These are phyloP conservation scores for Pythium aristosporum DNA, from an alignment of 352 stramenopile species.

Conservation along the genomic window DNA sequence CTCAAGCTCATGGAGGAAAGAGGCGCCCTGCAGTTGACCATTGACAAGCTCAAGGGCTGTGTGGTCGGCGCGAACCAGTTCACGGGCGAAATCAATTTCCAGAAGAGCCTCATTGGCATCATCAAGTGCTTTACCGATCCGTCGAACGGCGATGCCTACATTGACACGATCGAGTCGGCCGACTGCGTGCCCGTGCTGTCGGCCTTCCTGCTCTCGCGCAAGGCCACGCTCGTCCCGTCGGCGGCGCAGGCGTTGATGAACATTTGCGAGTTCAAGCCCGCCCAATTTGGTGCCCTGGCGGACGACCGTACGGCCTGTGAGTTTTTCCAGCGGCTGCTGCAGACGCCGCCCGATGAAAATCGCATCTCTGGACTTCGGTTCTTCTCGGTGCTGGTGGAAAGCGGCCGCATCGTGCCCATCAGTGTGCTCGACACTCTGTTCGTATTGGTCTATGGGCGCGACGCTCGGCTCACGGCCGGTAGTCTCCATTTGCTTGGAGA, in stretches of 20 bases:
- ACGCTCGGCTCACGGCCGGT: slow-evolving; percentile 42
- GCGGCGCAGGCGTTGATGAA: slow-evolving; percentile 79
- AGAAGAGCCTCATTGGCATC: slow-evolving; percentile 74
- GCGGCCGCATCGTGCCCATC: slow-evolving; percentile 46
- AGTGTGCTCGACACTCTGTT: slow-evolving; percentile 75
- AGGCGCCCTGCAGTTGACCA: slow-evolving; percentile 59
- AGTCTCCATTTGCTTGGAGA: slow-evolving; percentile 57
- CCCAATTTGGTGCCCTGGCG: slow-evolving; percentile 64
- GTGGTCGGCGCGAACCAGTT: slow-evolving; percentile 67
- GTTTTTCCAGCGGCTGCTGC: slow-evolving; percentile 74
- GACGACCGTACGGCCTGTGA: slow-evolving; percentile 62
- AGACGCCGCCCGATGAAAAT: slow-evolving; percentile 78
- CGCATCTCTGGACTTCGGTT: slow-evolving; percentile 67
- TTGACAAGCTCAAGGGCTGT: slow-evolving; percentile 71
- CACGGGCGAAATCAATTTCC: slow-evolving; percentile 74
- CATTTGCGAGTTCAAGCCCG: slow-evolving; percentile 66
- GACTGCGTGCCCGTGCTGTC: slow-evolving; percentile 28
- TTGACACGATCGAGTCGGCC: slow-evolving; percentile 16
- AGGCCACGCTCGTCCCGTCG: slow-evolving; percentile 60
- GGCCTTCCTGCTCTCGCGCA: slow-evolving; percentile 68
- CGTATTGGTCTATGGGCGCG: slow-evolving; percentile 59
- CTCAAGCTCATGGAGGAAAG: slow-evolving; percentile 59
- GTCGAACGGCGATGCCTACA: slow-evolving; percentile 29
- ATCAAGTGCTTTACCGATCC: slow-evolving; percentile 72
- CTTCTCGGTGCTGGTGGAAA: slow-evolving; percentile 62